Evolutionary conservation across 2,329 filamentous ascomycete genomes (phyloP).

Genomic region (Didymellaceae sp.): DNA sequence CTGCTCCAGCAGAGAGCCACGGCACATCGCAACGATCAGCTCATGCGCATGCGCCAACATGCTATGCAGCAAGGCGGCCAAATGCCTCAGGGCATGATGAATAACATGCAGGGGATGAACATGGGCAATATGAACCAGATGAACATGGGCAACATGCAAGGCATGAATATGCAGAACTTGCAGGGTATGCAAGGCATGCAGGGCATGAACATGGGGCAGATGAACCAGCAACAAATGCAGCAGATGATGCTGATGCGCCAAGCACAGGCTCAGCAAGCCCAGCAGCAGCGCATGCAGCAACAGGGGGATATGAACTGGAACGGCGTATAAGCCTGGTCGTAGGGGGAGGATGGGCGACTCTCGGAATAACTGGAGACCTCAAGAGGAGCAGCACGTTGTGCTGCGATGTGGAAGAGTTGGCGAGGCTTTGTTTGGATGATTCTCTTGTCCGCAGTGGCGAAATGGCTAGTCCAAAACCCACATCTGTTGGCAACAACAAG

Average conservation of each 20-base stretch:
- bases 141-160: slow-evolving; percentile 27
- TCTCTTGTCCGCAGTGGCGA: too few relatives aligned
- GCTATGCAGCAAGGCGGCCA: slow-evolving; percentile 40
- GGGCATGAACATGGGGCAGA: slow-evolving; percentile 34
- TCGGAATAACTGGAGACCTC: too few relatives aligned
- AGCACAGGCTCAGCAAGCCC: slow-evolving; percentile 30
- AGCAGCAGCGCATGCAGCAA: slow-evolving; percentile 32
- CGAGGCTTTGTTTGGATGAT: too few relatives aligned
- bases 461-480: neutral
- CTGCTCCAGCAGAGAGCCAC: slow-evolving; percentile 45
- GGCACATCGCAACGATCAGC: slow-evolving; percentile 44
- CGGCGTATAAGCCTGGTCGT: slow-evolving; percentile 22
- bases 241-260: slow-evolving; percentile 47
- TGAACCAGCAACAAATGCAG: slow-evolving; percentile 43
- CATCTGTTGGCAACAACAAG: neutral
- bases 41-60: slow-evolving; percentile 42
- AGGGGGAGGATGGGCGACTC: neutral
- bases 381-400: too few relatives aligned
- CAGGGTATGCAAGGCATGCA: slow-evolving; percentile 28
- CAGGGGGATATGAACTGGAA: slow-evolving; percentile 37
- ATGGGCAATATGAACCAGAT: slow-evolving; percentile 30
- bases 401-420: too few relatives aligned
- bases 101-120: slow-evolving; percentile 43
- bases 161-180: slow-evolving; percentile 16
- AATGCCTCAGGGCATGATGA: slow-evolving; percentile 41